phyloP scores from a whole-genome alignment of 768 basidiomycete genomes.

The Pleurotus cornucopiae region DNA sequence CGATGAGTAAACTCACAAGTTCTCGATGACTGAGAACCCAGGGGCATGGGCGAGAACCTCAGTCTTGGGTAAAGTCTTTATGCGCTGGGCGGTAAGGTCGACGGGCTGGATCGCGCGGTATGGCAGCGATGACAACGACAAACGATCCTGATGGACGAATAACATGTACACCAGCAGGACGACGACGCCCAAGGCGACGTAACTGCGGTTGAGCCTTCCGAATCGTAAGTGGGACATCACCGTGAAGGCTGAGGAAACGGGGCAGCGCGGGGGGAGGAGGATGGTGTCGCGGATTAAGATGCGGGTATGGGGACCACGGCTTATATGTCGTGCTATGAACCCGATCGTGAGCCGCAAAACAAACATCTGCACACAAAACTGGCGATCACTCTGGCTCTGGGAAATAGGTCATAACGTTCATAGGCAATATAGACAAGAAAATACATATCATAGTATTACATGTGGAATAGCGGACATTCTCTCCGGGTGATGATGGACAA shows the following conservation, averaged over 20 bases:
- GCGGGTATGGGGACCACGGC: too few species aligned
- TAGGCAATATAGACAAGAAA: too few species aligned
- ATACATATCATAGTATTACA: neutral
- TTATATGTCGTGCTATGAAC: too few species aligned
- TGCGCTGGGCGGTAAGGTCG: slow-evolving; percentile 1
- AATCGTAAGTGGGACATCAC: neutral
- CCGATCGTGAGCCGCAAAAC: too few species aligned
- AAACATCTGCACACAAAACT: too few species aligned
- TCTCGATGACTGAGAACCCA: slow-evolving; percentile 1
- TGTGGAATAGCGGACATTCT: neutral
- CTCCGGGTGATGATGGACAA: neutral
- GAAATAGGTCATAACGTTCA: too few species aligned
- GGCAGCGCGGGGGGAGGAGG: too few species aligned
- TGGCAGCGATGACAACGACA: neutral
- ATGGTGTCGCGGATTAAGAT: too few species aligned
- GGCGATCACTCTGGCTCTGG: too few species aligned
- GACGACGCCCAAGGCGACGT: neutral
- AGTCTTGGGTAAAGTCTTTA: neutral
- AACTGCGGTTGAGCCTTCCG: neutral
- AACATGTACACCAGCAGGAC: slow-evolving; percentile 1
- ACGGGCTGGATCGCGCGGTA: neutral
- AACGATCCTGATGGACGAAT: neutral
- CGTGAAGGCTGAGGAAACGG: too few species aligned
- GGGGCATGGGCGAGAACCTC: neutral
- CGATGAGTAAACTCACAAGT: neutral